phyloP scores from a whole-genome alignment of 148 eudicot species.

The Arctostaphylos glauca region DNA sequence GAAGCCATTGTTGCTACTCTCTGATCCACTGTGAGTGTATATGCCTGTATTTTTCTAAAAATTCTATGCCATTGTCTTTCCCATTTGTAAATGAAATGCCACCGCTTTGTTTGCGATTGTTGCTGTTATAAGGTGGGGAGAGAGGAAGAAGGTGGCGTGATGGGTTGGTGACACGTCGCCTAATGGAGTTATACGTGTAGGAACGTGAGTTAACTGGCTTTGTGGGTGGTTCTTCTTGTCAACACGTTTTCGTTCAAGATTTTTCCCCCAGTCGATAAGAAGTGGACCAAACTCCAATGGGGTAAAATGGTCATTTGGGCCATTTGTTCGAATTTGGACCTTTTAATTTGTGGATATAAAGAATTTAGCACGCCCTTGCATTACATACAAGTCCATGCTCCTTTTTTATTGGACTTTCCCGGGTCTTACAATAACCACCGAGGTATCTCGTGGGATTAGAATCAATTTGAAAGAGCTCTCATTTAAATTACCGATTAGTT shows the following conservation, averaged over 20 bases:
- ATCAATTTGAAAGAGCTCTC: too few species aligned
- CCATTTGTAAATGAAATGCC: not conserved
- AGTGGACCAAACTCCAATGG: too few species aligned
- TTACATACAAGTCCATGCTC: too few species aligned
- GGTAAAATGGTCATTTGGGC: too few species aligned
- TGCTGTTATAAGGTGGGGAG: slow-evolving; percentile 26
- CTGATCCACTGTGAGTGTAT: not conserved
- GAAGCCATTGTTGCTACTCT: slow-evolving; percentile 38
- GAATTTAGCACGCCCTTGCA: too few species aligned
- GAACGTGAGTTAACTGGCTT: not conserved
- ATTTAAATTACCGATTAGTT: too few species aligned
- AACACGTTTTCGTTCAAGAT: not conserved
- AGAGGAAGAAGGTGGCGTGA: slow-evolving; percentile 8
- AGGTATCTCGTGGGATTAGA: too few species aligned
- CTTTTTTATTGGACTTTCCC: too few species aligned
- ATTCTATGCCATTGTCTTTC: not conserved
- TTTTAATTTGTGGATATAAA: not conserved
- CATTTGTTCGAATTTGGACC: not conserved
- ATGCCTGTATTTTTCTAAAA: not conserved
- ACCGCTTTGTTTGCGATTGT: not conserved
- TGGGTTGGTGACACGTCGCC: not conserved
- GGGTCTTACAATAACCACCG: too few species aligned
- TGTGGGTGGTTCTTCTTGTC: not conserved
- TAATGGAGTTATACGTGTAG: slow-evolving; percentile 19
- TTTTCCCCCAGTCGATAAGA: not conserved